Conservation (phyloP, 306 rosid species). For the Prinsepia uniflora region DNA sequence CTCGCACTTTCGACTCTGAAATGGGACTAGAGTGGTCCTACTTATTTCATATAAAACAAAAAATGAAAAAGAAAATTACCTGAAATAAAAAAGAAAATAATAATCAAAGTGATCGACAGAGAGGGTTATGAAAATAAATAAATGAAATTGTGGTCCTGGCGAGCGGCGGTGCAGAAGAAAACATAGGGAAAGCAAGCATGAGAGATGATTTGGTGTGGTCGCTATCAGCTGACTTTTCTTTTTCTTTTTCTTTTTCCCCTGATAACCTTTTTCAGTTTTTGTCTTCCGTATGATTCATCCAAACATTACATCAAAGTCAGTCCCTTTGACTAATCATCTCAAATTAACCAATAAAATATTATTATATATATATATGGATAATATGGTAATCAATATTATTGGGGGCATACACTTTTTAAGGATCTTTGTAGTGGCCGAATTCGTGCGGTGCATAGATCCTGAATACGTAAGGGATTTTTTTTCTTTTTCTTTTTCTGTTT, state of each 20-base stretch:
- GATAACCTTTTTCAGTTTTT: constrained; percentile 11
- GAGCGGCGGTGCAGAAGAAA: neutral
- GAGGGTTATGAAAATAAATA: neutral
- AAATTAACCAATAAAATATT: neutral
- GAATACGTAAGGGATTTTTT: no score
- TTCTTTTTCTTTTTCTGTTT: no score
- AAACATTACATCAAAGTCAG: constrained; percentile 21
- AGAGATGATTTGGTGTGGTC: constrained; percentile 22
- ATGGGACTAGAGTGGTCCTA: constrained; percentile 22
- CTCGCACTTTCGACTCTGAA: neutral
- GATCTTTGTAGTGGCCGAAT: no score
- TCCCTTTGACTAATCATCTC: constrained; percentile 20
- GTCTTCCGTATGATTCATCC: neutral
- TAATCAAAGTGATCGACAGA: no score
- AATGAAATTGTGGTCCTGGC: neutral
- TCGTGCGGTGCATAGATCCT: no score
- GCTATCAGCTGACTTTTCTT: constrained; percentile 33
- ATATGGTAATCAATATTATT: neutral
- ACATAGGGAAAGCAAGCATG: neutral
- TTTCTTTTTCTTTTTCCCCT: constrained; percentile 21
- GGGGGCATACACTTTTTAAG: no score
- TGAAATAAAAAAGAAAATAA: neutral
- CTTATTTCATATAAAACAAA: neutral
- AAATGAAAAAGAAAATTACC: neutral
- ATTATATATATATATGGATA: neutral